Evolutionary conservation across 1,284 basidiomycete genomes (phyloP), one percentile per base, ranked within the genome.

Genomic region (Ceratobasidium sp.): DNA sequence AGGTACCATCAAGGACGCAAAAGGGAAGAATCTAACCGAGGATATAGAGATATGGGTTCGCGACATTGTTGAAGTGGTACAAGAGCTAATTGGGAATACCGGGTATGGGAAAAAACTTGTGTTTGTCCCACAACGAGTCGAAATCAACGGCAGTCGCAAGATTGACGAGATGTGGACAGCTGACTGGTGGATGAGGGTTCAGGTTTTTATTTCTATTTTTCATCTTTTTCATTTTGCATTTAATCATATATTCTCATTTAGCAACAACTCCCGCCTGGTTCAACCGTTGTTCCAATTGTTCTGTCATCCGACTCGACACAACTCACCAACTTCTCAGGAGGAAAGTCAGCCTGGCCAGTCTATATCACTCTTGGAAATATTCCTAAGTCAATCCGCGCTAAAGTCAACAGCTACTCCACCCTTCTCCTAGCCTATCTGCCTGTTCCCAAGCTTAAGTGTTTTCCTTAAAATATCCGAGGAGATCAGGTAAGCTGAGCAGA

Each of bases 81-180:
- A 33, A 15, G 67, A 68, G 39, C 69, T 77, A 6, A n/a, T 77
- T 1, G 51, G 47, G 23, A 68, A 69, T 23, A 20, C 69, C 2
- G 17, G 10, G 15, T 69, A 64, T 15, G 49, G 42, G 15, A 17
- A 64, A 13, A n/a, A 53, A 8, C 26, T 77, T 1, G 37, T 33
- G 5, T 77, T 61, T 47, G 35, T 76, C 58, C 86, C 85, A 0
- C 79, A 83, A 47, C 78, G 79, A 5, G 65, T 83, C 1, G 86
- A 82, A 67, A 75, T 65, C 0, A 82, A 86, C 47, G 33, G 13
- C 0, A 75, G 79, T 0, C 80, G 82, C 0, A 73, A 82, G 1
- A 83, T 82, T 61, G 78, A 82, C 35, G 83, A 88, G 67, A 87
- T 86, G 84, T 85, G 83, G 82, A 86, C 84, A 0, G 83, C 65